Base-by-base conservation (phyloP, 176 grass and related monocot species). In the Chrysopogon serrulatus region DNA sequence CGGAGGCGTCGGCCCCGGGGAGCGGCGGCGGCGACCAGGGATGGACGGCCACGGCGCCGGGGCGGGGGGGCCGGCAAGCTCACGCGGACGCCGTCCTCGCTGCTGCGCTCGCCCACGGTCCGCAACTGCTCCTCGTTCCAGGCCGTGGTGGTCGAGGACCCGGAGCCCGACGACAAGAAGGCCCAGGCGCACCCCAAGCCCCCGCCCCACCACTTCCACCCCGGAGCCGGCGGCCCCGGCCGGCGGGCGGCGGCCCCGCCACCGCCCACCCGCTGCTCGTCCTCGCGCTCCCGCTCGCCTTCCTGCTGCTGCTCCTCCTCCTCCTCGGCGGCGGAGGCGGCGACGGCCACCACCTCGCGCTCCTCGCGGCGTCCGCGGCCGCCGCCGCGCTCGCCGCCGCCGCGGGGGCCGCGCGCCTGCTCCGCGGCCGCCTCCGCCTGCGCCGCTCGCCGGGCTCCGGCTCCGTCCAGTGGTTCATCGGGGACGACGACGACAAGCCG, bases 41-140 rank as follows among this genome's bases (percentile, higher is more conserved):
- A 88, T 91, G 86, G 90, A 88, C 45, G 85, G 42, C 4, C 81
- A 84, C 49, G 85, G 64, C 18, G 74, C 42, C 21, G 79, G 0
- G 35, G 40, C 41, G 71, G 86, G 18, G 82, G 54, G 19, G 87
- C 69, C 23, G 61, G 87, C 18, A 97, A 92, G 88, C 92, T 94
- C 40, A 92, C 86, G 35, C 90, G 95, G 8, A 97, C 92, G 27
- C 90, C 92, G 1, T 97, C 95, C 3, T 97, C 95, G 53, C 92
- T 94, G 37, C 88, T 94, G 39, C 92, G 95, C 32, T 97, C 95
- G 37, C 90, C 95, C 21, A 94, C 92, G 32, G 62, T 94, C 67
- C 95, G 90, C 35, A 92, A 93, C 85, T 90, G 83, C 79, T 44
- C 84, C 28, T 90, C 87, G 41, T 92, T 92, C 86, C 86, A 87